These are phyloP conservation scores for Carallia pectinifolia DNA, from an alignment of 345 rosid genomes.

Conservation along the genomic window DNA sequence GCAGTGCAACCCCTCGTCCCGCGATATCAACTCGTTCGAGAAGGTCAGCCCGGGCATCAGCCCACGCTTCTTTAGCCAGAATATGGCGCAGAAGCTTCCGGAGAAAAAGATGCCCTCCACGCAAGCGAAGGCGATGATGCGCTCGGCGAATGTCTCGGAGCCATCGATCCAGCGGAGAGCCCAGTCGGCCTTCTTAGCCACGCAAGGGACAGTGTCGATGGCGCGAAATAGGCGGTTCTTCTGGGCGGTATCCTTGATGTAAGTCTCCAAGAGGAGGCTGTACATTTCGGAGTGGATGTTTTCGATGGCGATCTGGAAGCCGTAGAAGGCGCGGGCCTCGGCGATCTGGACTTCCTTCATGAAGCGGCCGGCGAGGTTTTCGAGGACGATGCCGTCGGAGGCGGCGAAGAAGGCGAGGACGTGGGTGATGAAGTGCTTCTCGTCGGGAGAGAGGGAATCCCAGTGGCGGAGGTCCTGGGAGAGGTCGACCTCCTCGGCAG, in stretches of 20 bases:
- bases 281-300: constrained; percentile 98
- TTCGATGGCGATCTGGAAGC: constrained; percentile 94
- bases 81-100: constrained; percentile 84
- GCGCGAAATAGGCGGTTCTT: constrained; percentile 64
- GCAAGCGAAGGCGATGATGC: constrained; percentile 81
- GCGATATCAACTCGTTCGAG: constrained; percentile 88
- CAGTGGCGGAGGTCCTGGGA: constrained; percentile 76
- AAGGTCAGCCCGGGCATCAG: constrained; percentile 89
- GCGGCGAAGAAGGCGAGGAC: constrained; percentile 98
- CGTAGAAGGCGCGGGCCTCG: constrained; percentile 97
- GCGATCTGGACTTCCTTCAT: constrained; percentile 92
- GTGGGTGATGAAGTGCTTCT: constrained; percentile 82
- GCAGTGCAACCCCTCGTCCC: constrained; percentile 94
- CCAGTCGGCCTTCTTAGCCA: constrained; percentile 72
- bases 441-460: constrained; percentile 66
- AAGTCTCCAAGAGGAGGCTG: constrained; percentile 83
- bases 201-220: constrained; percentile 74
- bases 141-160: constrained; percentile 69
- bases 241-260: constrained; percentile 70
- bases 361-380: constrained; percentile 81
- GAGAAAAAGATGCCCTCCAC: constrained; percentile 98
- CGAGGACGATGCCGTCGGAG: constrained; percentile 87
- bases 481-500: constrained; percentile 95
- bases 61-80: constrained; percentile 92
- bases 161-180: constrained; percentile 84